phyloP scores from a whole-genome alignment of 1,139 yeast genomes.

The Taiozyma sp. region DNA sequence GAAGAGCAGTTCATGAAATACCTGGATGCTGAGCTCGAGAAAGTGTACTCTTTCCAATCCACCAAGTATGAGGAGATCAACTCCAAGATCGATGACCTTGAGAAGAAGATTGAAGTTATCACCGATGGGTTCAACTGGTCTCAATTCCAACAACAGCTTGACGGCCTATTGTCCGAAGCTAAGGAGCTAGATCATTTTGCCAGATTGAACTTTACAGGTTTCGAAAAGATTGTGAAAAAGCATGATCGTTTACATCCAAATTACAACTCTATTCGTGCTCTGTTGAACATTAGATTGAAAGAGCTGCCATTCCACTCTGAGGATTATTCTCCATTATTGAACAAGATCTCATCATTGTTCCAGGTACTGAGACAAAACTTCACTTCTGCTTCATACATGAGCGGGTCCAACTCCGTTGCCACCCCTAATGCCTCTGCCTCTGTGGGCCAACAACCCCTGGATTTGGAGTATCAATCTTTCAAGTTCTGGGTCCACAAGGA shows the following conservation, averaged over 20 bases:
- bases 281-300: slow-evolving; percentile 81
- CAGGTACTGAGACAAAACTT: slow-evolving; percentile 73
- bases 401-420: slow-evolving; percentile 23
- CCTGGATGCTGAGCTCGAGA: slow-evolving; percentile 84
- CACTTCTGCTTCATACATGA: slow-evolving; percentile 26
- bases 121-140: slow-evolving; percentile 41
- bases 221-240: slow-evolving; percentile 89
- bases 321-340: slow-evolving; percentile 88
- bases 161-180: slow-evolving; percentile 67
- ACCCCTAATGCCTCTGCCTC: slow-evolving; percentile 22
- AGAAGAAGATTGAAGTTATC: slow-evolving; percentile 34
- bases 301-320: slow-evolving; percentile 91
- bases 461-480: slow-evolving; percentile 66
- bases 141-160: slow-evolving; percentile 61
- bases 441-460: slow-evolving; percentile 24
- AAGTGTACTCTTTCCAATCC: slow-evolving; percentile 86
- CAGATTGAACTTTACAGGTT: slow-evolving; percentile 90
- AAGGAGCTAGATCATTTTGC: slow-evolving; percentile 88
- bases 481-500: slow-evolving; percentile 97
- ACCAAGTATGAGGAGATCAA: slow-evolving; percentile 67
- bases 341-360: slow-evolving; percentile 77
- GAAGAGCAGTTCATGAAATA: slow-evolving; percentile 78
- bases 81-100: slow-evolving; percentile 59
- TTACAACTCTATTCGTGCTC: slow-evolving; percentile 77
- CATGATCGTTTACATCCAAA: slow-evolving; percentile 88